Percentiles rank a stretch among this genome's conserved stretches.
phyloP scores from a whole-genome alignment of 1,139 yeast species.

The Suhomyces terraborum region DNA sequence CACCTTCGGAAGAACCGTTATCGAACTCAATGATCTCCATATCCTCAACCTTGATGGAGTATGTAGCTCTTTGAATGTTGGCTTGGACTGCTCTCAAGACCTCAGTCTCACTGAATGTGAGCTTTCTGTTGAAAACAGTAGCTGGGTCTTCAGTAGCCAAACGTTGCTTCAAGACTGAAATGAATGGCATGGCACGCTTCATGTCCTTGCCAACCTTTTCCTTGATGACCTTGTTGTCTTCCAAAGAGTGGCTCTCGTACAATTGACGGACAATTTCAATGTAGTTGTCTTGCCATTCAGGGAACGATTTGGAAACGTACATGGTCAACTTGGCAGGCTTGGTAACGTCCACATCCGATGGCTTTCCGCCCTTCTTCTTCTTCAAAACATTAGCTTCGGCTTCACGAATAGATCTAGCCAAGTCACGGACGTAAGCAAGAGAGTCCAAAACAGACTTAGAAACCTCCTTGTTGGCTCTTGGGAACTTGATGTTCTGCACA shows the following conservation, averaged over 20 bases:
- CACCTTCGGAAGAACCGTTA: constrained; percentile 63
- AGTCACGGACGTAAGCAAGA: constrained; percentile 72
- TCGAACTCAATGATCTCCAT: constrained; percentile 59
- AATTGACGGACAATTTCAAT: constrained; percentile 81
- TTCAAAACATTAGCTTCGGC: constrained; percentile 85
- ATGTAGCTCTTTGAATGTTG: constrained; percentile 65
- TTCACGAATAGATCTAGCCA: constrained; percentile 86
- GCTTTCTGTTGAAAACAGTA: constrained; percentile 83
- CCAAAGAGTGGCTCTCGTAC: constrained; percentile 61
- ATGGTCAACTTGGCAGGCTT: constrained; percentile 74
- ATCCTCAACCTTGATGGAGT: constrained; percentile 57
- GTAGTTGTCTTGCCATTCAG: constrained; percentile 93
- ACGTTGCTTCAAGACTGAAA: constrained; percentile 80
- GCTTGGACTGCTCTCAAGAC: constrained; percentile 59
- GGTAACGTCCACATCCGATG: constrained; percentile 68
- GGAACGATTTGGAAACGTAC: constrained; percentile 80
- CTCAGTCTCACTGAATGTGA: constrained; percentile 76
- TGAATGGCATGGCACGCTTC: constrained; percentile 98
- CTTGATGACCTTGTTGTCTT: constrained; percentile 63
- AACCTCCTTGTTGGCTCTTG: constrained; percentile 66
- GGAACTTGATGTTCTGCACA: constrained; percentile 78
- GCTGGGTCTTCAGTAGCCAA: constrained; percentile 66
- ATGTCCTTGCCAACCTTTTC: constrained; percentile 73
- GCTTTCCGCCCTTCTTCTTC: constrained; percentile 85
- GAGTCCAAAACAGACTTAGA: constrained; percentile 65